phyloP scores from a whole-genome alignment of 495 filamentous ascomycete species.

The Evansstolkia leycettana region DNA sequence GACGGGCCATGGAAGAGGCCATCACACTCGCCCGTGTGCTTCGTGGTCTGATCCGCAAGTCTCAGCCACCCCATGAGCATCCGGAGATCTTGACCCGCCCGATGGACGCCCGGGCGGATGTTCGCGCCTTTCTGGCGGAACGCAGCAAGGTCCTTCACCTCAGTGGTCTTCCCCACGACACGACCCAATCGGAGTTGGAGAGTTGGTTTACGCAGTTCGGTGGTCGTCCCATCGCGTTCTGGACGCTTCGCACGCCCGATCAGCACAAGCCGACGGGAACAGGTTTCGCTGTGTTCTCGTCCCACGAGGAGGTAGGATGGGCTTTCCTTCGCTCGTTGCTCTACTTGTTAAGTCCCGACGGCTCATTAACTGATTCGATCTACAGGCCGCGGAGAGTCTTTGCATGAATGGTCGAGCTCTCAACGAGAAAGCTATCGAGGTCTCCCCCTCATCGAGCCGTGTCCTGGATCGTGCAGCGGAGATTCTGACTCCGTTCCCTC shows the following conservation, averaged over 20 bases:
- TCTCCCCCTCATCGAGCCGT: slow-evolving; percentile 88
- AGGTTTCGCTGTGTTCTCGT: slow-evolving; percentile 96
- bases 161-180: slow-evolving; percentile 93
- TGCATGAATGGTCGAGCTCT: slow-evolving; percentile 98
- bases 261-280: slow-evolving; percentile 98
- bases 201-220: slow-evolving; percentile 99
- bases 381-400: slow-evolving; percentile 81
- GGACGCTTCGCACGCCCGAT: slow-evolving; percentile 94
- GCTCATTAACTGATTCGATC: slow-evolving; percentile 10
- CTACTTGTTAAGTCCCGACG: background rate
- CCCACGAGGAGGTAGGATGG: slow-evolving; percentile 86
- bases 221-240: slow-evolving; percentile 96
- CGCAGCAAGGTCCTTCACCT: slow-evolving; percentile 96
- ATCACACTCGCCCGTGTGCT: slow-evolving; percentile 88
- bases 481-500: slow-evolving; percentile 91
- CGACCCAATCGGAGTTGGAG: slow-evolving; percentile 94
- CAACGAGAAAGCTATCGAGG: slow-evolving; percentile 97
- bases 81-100: slow-evolving; percentile 86
- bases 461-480: slow-evolving; percentile 92
- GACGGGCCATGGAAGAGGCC: slow-evolving; percentile 94
- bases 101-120: slow-evolving; percentile 93
- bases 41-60: slow-evolving; percentile 85
- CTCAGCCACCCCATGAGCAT: slow-evolving; percentile 84
- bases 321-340: slow-evolving; percentile 1
- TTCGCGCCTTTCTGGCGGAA: slow-evolving; percentile 89